Percentiles rank a stretch among this genome's conserved stretches.
phyloP scores from a whole-genome alignment of 495 filamentous ascomycete genomes.

The Trichoderma orchidacearum region DNA sequence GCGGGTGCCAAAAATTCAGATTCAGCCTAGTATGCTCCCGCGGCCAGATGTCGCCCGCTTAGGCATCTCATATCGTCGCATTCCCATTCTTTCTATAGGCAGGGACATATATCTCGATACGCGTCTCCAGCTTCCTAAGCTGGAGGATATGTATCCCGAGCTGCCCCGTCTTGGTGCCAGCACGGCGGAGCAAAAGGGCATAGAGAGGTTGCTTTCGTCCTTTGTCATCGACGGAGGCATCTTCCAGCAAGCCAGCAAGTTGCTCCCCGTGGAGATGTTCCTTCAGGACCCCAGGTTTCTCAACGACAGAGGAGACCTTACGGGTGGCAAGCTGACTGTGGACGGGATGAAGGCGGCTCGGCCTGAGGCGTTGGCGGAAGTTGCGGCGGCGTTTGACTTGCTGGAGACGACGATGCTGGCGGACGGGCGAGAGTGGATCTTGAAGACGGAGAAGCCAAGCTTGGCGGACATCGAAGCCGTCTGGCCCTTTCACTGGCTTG shows the following conservation, averaged over 20 bases:
- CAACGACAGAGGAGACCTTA: constrained; percentile 37
- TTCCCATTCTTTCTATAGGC: constrained; percentile 47
- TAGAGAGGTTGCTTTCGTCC: constrained; percentile 10
- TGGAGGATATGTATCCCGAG: constrained; percentile 22
- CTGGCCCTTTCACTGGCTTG: constrained; percentile 49
- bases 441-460: constrained; percentile 24
- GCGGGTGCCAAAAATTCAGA: too few species aligned
- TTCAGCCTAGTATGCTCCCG: constrained; percentile 45
- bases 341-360: constrained; percentile 17
- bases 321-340: constrained; percentile 1
- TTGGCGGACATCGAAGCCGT: constrained; percentile 48
- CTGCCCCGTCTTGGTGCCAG: background rate
- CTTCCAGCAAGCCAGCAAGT: constrained; percentile 30
- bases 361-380: constrained; percentile 30
- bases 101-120: constrained; percentile 44
- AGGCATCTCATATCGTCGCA: constrained; percentile 48
- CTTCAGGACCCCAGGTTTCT: constrained; percentile 34
- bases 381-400: constrained; percentile 26
- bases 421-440: constrained; percentile 45
- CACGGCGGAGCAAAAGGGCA: constrained; percentile 5
- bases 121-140: constrained; percentile 42
- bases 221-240: constrained; percentile 22
- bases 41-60: constrained; percentile 42
- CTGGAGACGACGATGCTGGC: constrained; percentile 39
- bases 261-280: constrained; percentile 33